Evolutionary conservation across 805 yeast genomes (phyloP).

Genomic region (Starmera quercuum): DNA sequence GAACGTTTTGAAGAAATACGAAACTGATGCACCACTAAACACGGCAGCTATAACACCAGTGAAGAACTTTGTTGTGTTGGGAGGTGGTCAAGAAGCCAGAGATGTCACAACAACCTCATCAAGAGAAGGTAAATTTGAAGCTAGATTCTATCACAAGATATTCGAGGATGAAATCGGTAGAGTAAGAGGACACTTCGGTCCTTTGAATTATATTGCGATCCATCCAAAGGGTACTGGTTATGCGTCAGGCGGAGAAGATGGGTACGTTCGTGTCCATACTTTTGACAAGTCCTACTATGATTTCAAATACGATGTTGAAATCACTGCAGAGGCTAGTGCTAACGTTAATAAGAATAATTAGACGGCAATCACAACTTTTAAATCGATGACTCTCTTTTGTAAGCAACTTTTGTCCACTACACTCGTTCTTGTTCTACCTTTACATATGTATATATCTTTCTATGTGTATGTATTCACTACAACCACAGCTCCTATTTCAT

Average conservation of each 20-base stretch:
- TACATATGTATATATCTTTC: too few species aligned
- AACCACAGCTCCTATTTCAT: too few species aligned
- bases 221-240: conserved; percentile 92
- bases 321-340: conserved; percentile 49
- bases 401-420: too few species aligned
- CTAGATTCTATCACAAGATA: conserved; percentile 90
- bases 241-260: conserved; percentile 99
- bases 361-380: too few species aligned
- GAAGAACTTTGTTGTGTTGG: conserved; percentile 86
- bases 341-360: too few species aligned
- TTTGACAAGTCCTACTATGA: conserved; percentile 92
- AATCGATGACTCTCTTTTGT: too few species aligned
- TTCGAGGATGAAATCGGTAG: conserved; percentile 95
- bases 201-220: conserved; percentile 85
- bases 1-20: conserved; percentile 62
- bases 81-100: conserved; percentile 99
- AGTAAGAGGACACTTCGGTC: conserved; percentile 98
- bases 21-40: conserved; percentile 90
- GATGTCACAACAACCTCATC: conserved; percentile 97
- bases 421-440: too few species aligned
- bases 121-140: conserved; percentile 93
- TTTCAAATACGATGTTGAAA: conserved; percentile 86
- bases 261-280: conserved; percentile 87
- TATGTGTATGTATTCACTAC: too few species aligned
- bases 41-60: conserved; percentile 91